These are phyloP conservation scores for Vitellaria paradoxa DNA, from an alignment of 179 eudicot genomes.

Conservation along the genomic window DNA sequence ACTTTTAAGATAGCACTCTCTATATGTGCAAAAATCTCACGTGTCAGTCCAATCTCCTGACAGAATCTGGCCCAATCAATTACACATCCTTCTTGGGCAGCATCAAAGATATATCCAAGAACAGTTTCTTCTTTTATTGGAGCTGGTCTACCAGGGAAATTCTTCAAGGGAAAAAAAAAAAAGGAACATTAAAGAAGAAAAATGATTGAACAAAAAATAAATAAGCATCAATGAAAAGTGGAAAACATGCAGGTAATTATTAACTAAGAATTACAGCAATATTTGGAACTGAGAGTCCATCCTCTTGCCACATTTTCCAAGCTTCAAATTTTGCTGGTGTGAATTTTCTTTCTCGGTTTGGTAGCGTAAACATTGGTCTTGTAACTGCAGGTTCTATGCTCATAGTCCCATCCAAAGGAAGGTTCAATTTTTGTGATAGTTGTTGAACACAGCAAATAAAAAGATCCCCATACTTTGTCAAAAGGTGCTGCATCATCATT, in stretches of 20 bases:
- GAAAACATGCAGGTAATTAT: not conserved
- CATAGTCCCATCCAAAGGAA: slow-evolving; percentile 59
- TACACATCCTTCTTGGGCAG: slow-evolving; percentile 61
- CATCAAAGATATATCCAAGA: slow-evolving; percentile 62
- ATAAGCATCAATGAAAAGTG: not conserved
- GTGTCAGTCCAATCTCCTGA: slow-evolving; percentile 55
- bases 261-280: slow-evolving; percentile 57
- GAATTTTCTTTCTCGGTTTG: slow-evolving; percentile 33
- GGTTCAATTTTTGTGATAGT: slow-evolving; percentile 43
- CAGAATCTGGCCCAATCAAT: slow-evolving; percentile 71
- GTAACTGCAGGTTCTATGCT: slow-evolving; percentile 30
- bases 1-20: slow-evolving; percentile 53
- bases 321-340: slow-evolving; percentile 78
- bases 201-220: not conserved
- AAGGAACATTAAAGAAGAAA: not conserved
- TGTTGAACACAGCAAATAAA: slow-evolving; percentile 50
- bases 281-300: slow-evolving; percentile 50
- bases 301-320: slow-evolving; percentile 88
- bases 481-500: slow-evolving; percentile 53
- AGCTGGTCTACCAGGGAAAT: slow-evolving; percentile 75
- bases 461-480: slow-evolving; percentile 58
- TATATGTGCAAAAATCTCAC: slow-evolving; percentile 36
- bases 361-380: slow-evolving; percentile 30
- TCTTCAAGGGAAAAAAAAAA: slow-evolving; percentile 32
- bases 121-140: slow-evolving; percentile 80